A percentile compares a stretch with the other conserved stretches of the same genome.
These are phyloP conservation scores for Danielia oregonensis DNA, from an alignment of 805 yeast species.

Conservation along the genomic window DNA sequence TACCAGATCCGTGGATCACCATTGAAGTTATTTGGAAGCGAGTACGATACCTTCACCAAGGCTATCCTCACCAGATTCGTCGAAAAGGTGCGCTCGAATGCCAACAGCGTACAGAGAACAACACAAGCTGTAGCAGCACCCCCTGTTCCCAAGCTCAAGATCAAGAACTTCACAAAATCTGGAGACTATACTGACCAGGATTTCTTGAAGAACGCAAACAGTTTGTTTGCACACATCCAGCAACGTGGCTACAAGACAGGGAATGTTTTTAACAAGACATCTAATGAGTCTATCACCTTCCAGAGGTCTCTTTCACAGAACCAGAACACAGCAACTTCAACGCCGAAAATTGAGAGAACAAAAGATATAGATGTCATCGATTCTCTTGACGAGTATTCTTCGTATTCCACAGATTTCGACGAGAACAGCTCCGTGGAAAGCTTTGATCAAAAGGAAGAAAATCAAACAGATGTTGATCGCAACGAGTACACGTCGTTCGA, in stretches of 20 bases:
- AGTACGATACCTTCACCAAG: slow-evolving; percentile 41
- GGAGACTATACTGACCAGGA: slow-evolving; percentile 34
- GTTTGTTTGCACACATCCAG: slow-evolving; percentile 36
- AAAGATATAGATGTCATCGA: slow-evolving; percentile 6
- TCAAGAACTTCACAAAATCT: slow-evolving; percentile 28
- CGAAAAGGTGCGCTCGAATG: slow-evolving; percentile 15
- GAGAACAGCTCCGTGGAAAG: slow-evolving; percentile 9
- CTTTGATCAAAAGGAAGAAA: background rate
- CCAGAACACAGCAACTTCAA: slow-evolving; percentile 33
- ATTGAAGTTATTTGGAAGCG: slow-evolving; percentile 34
- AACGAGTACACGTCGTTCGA: slow-evolving; percentile 12
- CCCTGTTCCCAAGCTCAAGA: slow-evolving; percentile 18
- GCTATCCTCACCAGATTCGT: slow-evolving; percentile 17
- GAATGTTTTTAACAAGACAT: slow-evolving; percentile 3
- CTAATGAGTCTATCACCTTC: slow-evolving; percentile 1
- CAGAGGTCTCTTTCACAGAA: slow-evolving; percentile 7
- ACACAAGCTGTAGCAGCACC: slow-evolving; percentile 3
- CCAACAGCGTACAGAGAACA: slow-evolving; percentile 14
- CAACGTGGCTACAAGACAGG: slow-evolving; percentile 23
- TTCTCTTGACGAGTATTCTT: slow-evolving; percentile 21
- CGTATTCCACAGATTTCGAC: slow-evolving; percentile 31
- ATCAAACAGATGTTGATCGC: background rate
- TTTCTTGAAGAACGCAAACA: slow-evolving; percentile 36
- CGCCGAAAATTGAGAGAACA: slow-evolving; percentile 30
- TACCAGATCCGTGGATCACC: slow-evolving; percentile 30